A percentile compares a stretch with the other conserved stretches of the same genome.
Evolutionary conservation across 768 basidiomycete genomes (phyloP).

Genomic region (Xerocomellus chrysenteron): DNA sequence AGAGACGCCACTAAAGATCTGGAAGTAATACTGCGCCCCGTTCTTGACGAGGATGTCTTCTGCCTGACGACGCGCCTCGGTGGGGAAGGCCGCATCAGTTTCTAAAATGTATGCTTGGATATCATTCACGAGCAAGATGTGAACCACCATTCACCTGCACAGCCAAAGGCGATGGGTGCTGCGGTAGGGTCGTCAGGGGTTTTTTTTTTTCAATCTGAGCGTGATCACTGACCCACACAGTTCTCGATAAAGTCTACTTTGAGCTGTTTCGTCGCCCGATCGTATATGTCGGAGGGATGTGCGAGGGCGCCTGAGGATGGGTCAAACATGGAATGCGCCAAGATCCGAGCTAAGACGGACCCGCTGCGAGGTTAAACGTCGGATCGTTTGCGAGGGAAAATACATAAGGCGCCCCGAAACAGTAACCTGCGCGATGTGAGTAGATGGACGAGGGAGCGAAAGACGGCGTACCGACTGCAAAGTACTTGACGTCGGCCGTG

Average conservation of each 20-base stretch:
- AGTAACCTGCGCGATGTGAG: constrained; percentile 43
- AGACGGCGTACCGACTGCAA: constrained; percentile 40
- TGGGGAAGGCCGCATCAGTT: constrained; percentile 53
- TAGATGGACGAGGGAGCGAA: background rate
- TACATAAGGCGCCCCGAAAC: constrained; percentile 55
- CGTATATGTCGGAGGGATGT: constrained; percentile 43
- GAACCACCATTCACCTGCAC: constrained; percentile 43
- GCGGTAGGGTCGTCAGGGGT: background rate
- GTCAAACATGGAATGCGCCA: background rate
- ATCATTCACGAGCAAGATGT: background rate
- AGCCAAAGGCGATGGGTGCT: constrained; percentile 57
- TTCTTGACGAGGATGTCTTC: constrained; percentile 55
- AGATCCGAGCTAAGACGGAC: constrained; percentile 23
- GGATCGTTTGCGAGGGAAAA: constrained; percentile 48
- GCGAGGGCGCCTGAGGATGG: constrained; percentile 47
- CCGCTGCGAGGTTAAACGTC: constrained; percentile 40
- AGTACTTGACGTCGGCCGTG: constrained; percentile 38
- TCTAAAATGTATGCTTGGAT: constrained; percentile 33
- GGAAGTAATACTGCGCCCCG: constrained; percentile 55
- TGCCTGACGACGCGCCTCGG: constrained; percentile 49
- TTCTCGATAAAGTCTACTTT: constrained; percentile 48
- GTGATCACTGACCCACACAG: constrained; percentile 42
- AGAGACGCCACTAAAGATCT: constrained; percentile 48
- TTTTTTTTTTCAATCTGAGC: background rate
- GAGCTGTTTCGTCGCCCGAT: constrained; percentile 27